These are phyloP conservation scores for Sporothrix dimorphospora DNA, from an alignment of 2,329 filamentous ascomycete genomes.

Conservation along the genomic window DNA sequence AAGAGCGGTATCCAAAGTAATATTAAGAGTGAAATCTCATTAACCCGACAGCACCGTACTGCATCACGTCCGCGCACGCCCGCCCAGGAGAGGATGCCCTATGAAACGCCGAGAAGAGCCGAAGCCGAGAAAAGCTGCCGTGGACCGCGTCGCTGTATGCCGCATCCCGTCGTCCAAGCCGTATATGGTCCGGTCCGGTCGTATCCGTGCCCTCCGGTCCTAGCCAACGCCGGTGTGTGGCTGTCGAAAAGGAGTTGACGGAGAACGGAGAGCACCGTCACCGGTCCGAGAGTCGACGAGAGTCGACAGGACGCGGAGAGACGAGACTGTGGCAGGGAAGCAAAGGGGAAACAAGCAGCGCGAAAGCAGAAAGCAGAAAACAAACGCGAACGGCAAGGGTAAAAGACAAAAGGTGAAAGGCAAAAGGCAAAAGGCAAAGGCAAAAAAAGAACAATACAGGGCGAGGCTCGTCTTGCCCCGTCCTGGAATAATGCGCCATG, in stretches of 20 bases:
- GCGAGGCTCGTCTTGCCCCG: background rate
- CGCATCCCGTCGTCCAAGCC: background rate
- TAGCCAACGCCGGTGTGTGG: too few species aligned
- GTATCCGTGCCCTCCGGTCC: background rate
- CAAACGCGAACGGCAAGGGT: background rate
- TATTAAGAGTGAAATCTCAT: background rate
- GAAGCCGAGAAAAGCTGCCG: background rate
- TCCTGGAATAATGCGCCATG: slow-evolving; percentile 2
- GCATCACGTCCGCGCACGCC: background rate
- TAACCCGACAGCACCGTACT: background rate
- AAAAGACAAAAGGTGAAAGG: background rate
- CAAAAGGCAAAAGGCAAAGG: background rate
- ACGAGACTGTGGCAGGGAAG: background rate
- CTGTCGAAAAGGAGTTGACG: too few species aligned
- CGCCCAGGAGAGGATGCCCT: background rate
- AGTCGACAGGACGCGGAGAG: background rate
- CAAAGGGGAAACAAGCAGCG: background rate
- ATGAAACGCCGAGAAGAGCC: background rate
- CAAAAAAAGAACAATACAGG: background rate
- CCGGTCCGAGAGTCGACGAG: background rate
- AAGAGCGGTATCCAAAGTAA: background rate
- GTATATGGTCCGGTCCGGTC: background rate
- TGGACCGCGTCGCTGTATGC: background rate
- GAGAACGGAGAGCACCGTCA: background rate
- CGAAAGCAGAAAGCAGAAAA: background rate